Evolutionary conservation across 2,329 filamentous ascomycete species (phyloP), one percentile per base, ranked within the genome.

Genomic region (Hymenoscyphus salicellus): DNA sequence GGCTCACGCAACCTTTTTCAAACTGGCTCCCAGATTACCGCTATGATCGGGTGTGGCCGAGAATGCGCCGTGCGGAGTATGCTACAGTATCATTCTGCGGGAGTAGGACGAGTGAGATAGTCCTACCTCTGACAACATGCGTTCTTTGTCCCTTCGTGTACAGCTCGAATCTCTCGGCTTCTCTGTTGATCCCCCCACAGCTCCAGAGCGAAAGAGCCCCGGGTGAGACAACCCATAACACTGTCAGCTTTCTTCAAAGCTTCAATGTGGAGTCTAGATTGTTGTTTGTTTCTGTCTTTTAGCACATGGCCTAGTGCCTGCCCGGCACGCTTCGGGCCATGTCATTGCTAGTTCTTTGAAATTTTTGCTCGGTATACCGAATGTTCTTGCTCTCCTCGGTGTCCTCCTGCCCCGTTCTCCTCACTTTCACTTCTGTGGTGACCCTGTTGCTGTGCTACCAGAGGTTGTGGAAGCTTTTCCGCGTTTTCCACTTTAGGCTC

Each of bases 1-100:
- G 23, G 46, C 46, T 52, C 46, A 23, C 46, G 20, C 61, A 52
- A 56, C n/a, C 49, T 46, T 58, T 41, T 57, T 55, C 49, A 30
- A 56, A 46, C 56, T 36, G 14, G 23, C 56, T 20, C 56, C 20
- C 28, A 41, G 38, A 55, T 60, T 41, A 57, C 20, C 56, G 46
- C 33, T 23, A 43, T 33, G 2, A 14, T 57, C 28, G 41, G 60
- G 60, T 65, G 30, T 60, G 60, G 60, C 63, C 60, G 60, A 65
- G 28, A 59, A 65, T 32, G 23, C 41, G 46, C 63, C 60, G 60
- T 49, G 17, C 8, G n/a, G 46, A 26, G 23, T 14, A 23, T 23
- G 46, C 46, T 52, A n/a, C n/a, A n/a, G n/a, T n/a, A 23, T 23
- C n/a, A 20, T 26, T 52, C 46, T 52, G 36, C 26, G 20, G 59